Evolutionary conservation across 106 monocot genomes (phyloP), one percentile per base, ranked within the genome.

Genomic region (Acorus gramineus): DNA sequence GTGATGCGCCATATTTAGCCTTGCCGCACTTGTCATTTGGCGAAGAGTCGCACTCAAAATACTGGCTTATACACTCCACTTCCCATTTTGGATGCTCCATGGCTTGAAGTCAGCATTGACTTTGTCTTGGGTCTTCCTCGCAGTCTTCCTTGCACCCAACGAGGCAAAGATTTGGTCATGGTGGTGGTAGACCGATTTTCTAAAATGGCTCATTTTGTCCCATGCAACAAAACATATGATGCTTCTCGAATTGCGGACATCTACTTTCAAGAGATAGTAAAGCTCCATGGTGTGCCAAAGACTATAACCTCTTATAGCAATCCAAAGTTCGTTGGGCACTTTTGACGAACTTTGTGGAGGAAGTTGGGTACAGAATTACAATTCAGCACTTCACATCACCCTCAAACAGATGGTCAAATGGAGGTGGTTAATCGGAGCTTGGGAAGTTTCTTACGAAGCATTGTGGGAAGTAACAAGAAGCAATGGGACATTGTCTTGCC

Each of bases 181-280:
- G 66, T 66, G 2, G 45, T 66, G 10, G 55, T 66, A 2, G 55
- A 66, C 10, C 8, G 5, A 11, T 66, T 55, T 12, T 66, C 46
- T 44, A 66, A 56, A 42, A 65, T 65, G 52, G 52, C 52, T 7
- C 65, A 65, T 10, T 65, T 65, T 65, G 52, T 65, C 3, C 4
- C 65, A 7, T 52, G 52, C 42, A 50, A 13, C 50, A 52, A 53
- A 10, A 65, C 52, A 2, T 43, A 52, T 2, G 52, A 65, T 9
- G 65, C 65, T 42, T 52, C 5, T 52, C 1, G 52, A 52, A 9
- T 52, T 0, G 52, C 52, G 5, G 9, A 7, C 7, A 7, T 52
- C 5, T 52, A 52, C 52, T 52, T 52, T 1, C 5, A 52, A 9
- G 52, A 52, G 52, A 52, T 52, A 5, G 14, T 66, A 3, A 52